Conservation (phyloP, 441 rosid genomes). For the Gossypium davidsonii region DNA sequence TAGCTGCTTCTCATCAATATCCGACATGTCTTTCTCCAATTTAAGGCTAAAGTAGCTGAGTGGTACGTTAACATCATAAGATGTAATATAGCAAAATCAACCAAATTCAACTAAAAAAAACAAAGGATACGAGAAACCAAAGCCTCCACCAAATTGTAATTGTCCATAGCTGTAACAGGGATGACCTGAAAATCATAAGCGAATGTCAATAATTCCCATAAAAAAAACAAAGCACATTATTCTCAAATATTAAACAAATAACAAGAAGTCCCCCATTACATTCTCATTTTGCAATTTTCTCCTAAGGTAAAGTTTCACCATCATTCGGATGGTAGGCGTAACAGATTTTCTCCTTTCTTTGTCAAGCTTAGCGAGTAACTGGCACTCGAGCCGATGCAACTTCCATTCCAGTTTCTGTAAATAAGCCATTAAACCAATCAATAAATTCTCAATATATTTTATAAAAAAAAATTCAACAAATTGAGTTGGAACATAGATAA, state of each 20-base stretch:
- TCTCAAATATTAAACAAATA: not conserved
- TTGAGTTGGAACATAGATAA: not conserved
- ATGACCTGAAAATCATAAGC: slow-evolving; percentile 39
- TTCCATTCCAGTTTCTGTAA: slow-evolving; percentile 79
- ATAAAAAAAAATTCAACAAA: not conserved
- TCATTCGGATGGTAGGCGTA: slow-evolving; percentile 73
- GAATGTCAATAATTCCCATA: not conserved
- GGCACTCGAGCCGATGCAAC: slow-evolving; percentile 79
- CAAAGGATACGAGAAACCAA: slow-evolving; percentile 87
- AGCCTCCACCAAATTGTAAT: slow-evolving; percentile 61
- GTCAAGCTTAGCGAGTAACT: slow-evolving; percentile 54
- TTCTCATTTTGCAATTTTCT: slow-evolving; percentile 61
- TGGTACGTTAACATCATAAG: slow-evolving; percentile 4
- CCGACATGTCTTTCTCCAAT: slow-evolving; percentile 56
- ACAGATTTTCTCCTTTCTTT: slow-evolving; percentile 52
- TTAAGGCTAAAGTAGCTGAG: slow-evolving; percentile 30
- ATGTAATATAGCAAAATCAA: not conserved
- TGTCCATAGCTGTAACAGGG: slow-evolving; percentile 45
- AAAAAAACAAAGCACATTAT: not conserved
- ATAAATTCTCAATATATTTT: not conserved
- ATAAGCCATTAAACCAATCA: not conserved
- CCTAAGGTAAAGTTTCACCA: slow-evolving; percentile 61
- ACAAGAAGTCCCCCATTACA: slow-evolving; percentile 29
- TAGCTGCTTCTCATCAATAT: slow-evolving; percentile 73
- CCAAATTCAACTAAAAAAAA: slow-evolving; percentile 13